Base-by-base conservation (phyloP, 2,329 filamentous ascomycete genomes). In the Albophoma yamanashiensis region DNA sequence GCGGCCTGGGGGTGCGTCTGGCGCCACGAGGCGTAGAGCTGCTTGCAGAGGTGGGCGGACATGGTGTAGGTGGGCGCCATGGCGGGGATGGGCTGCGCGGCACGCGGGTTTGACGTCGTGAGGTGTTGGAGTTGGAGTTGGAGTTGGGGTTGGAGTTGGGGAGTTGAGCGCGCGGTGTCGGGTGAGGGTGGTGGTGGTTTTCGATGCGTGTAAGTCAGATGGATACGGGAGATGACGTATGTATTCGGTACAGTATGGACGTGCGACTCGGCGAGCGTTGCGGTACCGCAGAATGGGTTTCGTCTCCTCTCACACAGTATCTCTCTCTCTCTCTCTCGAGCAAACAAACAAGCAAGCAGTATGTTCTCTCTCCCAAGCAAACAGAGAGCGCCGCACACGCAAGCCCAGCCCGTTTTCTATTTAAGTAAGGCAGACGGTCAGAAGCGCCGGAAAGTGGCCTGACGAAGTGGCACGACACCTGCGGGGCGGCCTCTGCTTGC, bases 21-120 rank as follows among this genome's bases (percentile, higher is more conserved):
- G 63, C 77, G 77, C 80, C 82, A 84, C n/a, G 82, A 84, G 58
- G 79, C 75, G 74, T 78, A 81, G 73, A 85, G 80, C 67, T 84
- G 76, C 71, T 82, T 83, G 79, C 80, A 82, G 71, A 85, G 73
- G 66, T 85, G 82, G 66, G 82, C 81, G 20, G 82, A 83, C 78
- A 85, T 83, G 64, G 82, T 84, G 74, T 84, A 82, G 43, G 82
- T 83, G 57, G 81, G 81, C 59, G 81, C 78, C 82, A 85, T 85
- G 47, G 34, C 34, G 34, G 34, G 34, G 27, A 31, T 5, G 27
- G 27, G 27, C 27, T 31, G 27, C 27, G 5, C 27, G 27, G 27
- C 27, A 2, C 11, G 9, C 43, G 20, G 20, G 27, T n/a, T 43
- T 47, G 50, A 60, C 58, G 17, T 55, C 55, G 43, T 53, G 31